Evolutionary conservation across 139 green algal species (phyloP).

Genomic region (Parachlorella kessleri): DNA sequence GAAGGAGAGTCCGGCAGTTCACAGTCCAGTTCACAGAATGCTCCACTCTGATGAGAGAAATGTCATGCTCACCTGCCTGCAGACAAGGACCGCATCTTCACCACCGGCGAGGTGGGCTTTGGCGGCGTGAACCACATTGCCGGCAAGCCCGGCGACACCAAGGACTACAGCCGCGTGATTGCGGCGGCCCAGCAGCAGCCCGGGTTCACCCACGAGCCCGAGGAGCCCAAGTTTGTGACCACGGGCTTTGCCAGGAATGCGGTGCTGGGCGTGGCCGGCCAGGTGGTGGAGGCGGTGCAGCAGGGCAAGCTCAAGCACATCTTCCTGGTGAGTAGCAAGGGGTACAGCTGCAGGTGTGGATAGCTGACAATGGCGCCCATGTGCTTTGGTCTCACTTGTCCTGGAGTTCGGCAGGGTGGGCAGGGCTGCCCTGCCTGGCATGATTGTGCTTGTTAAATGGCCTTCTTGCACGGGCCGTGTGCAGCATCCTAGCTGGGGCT

Average conservation of each 20-base stretch:
- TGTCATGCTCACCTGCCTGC: no score
- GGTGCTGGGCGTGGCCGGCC: slow-evolving; percentile 36
- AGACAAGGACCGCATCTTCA: slow-evolving; percentile 70
- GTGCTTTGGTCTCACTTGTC: no score
- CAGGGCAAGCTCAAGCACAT: slow-evolving; percentile 48
- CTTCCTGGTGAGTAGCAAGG: slow-evolving; percentile 35
- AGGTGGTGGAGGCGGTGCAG: slow-evolving; percentile 44
- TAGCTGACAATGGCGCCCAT: no score
- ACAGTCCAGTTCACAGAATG: background rate
- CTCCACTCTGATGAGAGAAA: background rate
- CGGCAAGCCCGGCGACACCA: slow-evolving; percentile 9
- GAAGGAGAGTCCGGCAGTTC: background rate
- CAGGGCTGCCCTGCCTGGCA: no score
- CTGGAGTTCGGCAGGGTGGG: no score
- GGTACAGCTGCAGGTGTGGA: background rate
- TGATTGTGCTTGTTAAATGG: no score
- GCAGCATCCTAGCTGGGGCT: no score
- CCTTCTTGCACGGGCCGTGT: no score
- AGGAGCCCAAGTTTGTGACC: slow-evolving; percentile 28
- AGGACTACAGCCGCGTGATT: slow-evolving; percentile 42
- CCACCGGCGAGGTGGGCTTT: slow-evolving; percentile 61
- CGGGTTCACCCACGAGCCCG: slow-evolving; percentile 26
- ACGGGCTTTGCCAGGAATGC: slow-evolving; percentile 45
- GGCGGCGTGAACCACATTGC: slow-evolving; percentile 19
- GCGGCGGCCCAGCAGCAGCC: slow-evolving; percentile 19